A percentile compares a stretch with the other conserved stretches of the same genome.
Conservation (phyloP, 108 stramenopile species). For the Pelagomonas calceolata region DNA sequence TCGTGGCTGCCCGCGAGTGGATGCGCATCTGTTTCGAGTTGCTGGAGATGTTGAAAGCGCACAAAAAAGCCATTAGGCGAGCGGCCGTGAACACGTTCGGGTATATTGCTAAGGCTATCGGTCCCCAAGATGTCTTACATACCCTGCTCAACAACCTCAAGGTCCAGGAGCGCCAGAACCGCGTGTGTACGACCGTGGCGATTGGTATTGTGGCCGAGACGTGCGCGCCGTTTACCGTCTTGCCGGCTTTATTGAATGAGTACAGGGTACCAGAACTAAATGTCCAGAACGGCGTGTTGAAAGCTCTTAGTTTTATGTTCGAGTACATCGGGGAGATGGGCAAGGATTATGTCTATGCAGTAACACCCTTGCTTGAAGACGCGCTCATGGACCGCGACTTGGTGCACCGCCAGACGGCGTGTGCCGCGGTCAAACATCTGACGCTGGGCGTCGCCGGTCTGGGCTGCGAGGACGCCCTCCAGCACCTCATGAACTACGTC, state of each 20-base stretch:
- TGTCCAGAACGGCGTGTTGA: constrained; percentile 98
- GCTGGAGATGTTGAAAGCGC: constrained; percentile 93
- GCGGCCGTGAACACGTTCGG: constrained; percentile 98
- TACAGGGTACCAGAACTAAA: constrained; percentile 96
- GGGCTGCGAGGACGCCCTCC: constrained; percentile 92
- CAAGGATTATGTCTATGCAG: constrained; percentile 98
- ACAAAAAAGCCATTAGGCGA: constrained; percentile 90
- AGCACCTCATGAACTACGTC: constrained; percentile 92
- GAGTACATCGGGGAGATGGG: constrained; percentile 99
- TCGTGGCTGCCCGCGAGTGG: constrained; percentile 95
- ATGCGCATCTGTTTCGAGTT: constrained; percentile 99
- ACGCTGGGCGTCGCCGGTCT: constrained; percentile 86
- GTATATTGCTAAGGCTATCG: constrained; percentile 97
- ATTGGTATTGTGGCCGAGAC: constrained; percentile 99
- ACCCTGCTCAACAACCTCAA: constrained; percentile 95
- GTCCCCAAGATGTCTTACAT: constrained; percentile 96
- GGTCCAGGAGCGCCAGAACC: constrained; percentile 94
- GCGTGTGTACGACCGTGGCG: constrained; percentile 98
- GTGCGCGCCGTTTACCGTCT: constrained; percentile 95
- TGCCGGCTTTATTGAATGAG: constrained; percentile 98
- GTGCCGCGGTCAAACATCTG: constrained; percentile 92
- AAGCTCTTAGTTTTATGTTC: constrained; percentile 97
- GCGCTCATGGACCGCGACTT: constrained; percentile 97
- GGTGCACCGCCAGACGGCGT: constrained; percentile 96
- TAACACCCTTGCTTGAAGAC: constrained; percentile 89